Evolutionary conservation across 2,329 filamentous ascomycete species (phyloP).

Genomic region (Botrytis cinerea): DNA sequence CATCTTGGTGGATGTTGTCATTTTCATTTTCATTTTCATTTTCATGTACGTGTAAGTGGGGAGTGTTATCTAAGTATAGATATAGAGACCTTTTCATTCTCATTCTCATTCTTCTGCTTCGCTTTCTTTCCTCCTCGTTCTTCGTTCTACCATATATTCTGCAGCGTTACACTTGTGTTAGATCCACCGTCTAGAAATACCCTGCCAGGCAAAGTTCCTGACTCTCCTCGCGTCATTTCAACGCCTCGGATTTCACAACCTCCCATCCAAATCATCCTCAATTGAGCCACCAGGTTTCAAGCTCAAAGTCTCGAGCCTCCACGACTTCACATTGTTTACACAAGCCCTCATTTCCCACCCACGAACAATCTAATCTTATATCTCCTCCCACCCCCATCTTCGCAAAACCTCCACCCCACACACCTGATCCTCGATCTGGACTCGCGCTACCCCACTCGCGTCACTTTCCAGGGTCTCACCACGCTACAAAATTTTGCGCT

Average conservation of each 20-base stretch:
- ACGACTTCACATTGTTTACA: neutral
- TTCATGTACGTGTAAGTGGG: neutral
- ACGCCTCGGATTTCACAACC: slow-evolving; percentile 7
- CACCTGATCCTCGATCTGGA: slow-evolving; percentile 7
- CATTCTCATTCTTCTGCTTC: no score
- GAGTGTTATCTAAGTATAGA: neutral
- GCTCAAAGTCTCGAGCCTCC: slow-evolving; percentile 16
- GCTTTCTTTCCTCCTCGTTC: neutral
- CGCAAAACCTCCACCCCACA: slow-evolving; percentile 2
- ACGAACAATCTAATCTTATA: neutral
- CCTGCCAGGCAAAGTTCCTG: neutral
- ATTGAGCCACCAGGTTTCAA: neutral
- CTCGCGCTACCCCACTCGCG: slow-evolving; percentile 5
- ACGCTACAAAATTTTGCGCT: neutral
- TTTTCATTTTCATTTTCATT: neutral
- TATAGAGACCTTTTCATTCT: slow-evolving; percentile 2
- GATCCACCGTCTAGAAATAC: slow-evolving; percentile 12
- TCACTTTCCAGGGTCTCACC: slow-evolving; percentile 6
- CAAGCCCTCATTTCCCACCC: neutral
- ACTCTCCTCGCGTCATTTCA: neutral
- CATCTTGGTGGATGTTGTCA: slow-evolving; percentile 2
- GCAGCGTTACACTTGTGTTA: slow-evolving; percentile 1
- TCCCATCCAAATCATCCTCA: neutral
- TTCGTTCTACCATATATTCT: neutral
- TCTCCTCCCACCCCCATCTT: neutral